A percentile compares a stretch with the other conserved stretches of the same genome.
These are phyloP conservation scores for Mycena amicta DNA, from an alignment of 768 basidiomycete genomes.

Conservation along the genomic window DNA sequence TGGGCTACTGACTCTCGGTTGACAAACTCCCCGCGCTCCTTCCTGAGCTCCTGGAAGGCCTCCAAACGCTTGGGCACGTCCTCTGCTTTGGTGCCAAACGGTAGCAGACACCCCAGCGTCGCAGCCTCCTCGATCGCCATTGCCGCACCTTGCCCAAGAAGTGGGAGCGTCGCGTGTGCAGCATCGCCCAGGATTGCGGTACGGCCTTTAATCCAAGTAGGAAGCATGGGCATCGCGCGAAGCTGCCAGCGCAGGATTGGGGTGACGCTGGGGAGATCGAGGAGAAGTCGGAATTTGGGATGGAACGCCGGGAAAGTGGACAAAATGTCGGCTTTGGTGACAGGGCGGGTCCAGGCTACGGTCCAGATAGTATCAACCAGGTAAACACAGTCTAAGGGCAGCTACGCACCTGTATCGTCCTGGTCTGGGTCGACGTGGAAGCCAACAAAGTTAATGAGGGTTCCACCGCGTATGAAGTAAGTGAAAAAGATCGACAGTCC, in stretches of 20 bases:
- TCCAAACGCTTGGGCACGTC: slow-evolving; percentile 11
- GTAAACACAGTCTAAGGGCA: too few species aligned
- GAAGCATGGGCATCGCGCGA: slow-evolving; percentile 11
- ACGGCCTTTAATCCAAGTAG: slow-evolving; percentile 11
- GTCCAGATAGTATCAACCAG: too few species aligned
- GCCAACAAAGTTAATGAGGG: slow-evolving; percentile 7
- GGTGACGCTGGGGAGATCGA: slow-evolving; percentile 3
- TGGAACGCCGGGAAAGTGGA: slow-evolving; percentile 3
- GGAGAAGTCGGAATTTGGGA: slow-evolving; percentile 10
- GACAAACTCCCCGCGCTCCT: slow-evolving; percentile 17
- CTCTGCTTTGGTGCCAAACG: slow-evolving; percentile 12
- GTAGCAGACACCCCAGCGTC: slow-evolving; percentile 12
- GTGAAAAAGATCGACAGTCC: not conserved
- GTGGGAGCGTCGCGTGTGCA: slow-evolving; percentile 30
- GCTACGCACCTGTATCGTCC: too few species aligned
- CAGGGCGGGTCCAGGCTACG: slow-evolving; percentile 6
- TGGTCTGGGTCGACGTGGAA: slow-evolving; percentile 8
- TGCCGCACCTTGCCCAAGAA: slow-evolving; percentile 28
- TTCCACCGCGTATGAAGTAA: slow-evolving; percentile 10
- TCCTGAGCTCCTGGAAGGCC: slow-evolving; percentile 15
- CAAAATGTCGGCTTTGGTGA: slow-evolving; percentile 10
- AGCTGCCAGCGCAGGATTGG: slow-evolving; percentile 17
- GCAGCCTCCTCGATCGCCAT: slow-evolving; percentile 28
- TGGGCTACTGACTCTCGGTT: slow-evolving; percentile 11
- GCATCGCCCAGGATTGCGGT: slow-evolving; percentile 15